Percentiles rank a stretch among this genome's conserved stretches.
Evolutionary conservation across 2,329 filamentous ascomycete genomes (phyloP).

Genomic region (Alternaria triticimaculans): DNA sequence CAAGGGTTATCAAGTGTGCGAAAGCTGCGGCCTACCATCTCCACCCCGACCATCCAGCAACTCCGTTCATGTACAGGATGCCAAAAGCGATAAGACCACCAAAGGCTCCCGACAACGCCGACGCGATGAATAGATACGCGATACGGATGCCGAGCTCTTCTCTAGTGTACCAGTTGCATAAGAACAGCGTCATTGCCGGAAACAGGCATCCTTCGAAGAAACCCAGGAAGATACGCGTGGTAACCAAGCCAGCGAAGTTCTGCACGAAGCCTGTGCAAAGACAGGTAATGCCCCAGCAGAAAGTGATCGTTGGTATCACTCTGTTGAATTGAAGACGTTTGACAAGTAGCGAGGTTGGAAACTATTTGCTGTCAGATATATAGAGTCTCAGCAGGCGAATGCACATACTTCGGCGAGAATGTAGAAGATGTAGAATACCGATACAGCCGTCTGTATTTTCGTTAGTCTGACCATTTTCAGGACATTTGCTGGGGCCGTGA

Average conservation of each 20-base stretch:
- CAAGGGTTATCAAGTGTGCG: accelerated
- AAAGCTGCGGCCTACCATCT: slow-evolving; percentile 25
- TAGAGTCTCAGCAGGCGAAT: accelerated
- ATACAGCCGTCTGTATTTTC: slow-evolving; percentile 35
- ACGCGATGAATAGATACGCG: slow-evolving; percentile 39
- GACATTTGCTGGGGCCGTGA: not conserved
- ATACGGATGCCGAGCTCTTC: slow-evolving; percentile 40
- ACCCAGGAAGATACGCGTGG: slow-evolving; percentile 30
- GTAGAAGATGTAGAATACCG: slow-evolving; percentile 47
- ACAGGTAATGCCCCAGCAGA: slow-evolving; percentile 59
- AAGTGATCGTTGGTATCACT: slow-evolving; percentile 54
- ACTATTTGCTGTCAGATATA: slow-evolving; percentile 8
- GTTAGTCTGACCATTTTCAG: not conserved
- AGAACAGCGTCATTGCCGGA: slow-evolving; percentile 39
- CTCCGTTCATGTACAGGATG: slow-evolving; percentile 40
- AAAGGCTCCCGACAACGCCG: slow-evolving; percentile 35
- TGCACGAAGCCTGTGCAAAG: slow-evolving; percentile 32
- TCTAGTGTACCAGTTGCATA: slow-evolving; percentile 42
- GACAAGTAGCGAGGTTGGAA: slow-evolving; percentile 42
- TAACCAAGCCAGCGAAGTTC: slow-evolving; percentile 29
- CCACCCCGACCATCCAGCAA: slow-evolving; percentile 33
- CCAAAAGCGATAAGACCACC: slow-evolving; percentile 39
- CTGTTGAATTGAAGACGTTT: slow-evolving; percentile 45
- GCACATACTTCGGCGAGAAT: slow-evolving; percentile 40
- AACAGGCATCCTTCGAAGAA: slow-evolving; percentile 45